Percentiles rank a stretch among this genome's conserved stretches.
phyloP scores from a whole-genome alignment of 495 filamentous ascomycete species.

The Aspergillus sparsus region DNA sequence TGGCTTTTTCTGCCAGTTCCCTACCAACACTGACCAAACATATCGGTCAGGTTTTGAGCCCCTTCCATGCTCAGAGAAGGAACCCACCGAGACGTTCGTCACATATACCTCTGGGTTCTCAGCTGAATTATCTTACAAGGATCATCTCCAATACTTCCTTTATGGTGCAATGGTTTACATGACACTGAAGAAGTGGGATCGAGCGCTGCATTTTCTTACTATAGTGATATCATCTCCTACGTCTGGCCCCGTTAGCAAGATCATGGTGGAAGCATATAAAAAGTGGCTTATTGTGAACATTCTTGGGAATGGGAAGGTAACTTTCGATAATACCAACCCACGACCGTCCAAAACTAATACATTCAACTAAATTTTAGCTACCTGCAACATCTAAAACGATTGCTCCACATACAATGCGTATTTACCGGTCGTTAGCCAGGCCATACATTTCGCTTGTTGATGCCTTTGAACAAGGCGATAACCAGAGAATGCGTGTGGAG shows the following conservation, averaged over 20 bases:
- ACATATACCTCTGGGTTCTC: conserved; percentile 60
- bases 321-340: conserved; percentile 25
- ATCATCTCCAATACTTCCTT: conserved; percentile 77
- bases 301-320: conserved; percentile 68
- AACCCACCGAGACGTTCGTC: conserved; percentile 51
- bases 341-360: conserved; percentile 22
- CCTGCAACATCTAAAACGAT: conserved; percentile 46
- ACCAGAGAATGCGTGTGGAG: conserved; percentile 59
- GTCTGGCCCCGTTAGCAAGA: conserved; percentile 59
- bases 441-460: conserved; percentile 70
- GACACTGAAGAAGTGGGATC: conserved; percentile 66
- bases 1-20: conserved; percentile 66
- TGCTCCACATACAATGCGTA: conserved; percentile 51
- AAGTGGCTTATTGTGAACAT: conserved; percentile 86
- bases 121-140: conserved; percentile 52
- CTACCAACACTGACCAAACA: conserved; percentile 41
- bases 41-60: conserved; percentile 23
- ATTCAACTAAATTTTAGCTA: conserved; percentile 29
- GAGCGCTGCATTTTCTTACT: conserved; percentile 70
- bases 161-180: conserved; percentile 79
- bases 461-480: conserved; percentile 63
- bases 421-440: conserved; percentile 60
- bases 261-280: conserved; percentile 89
- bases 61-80: conserved; percentile 33
- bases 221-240: conserved; percentile 66